phyloP scores from a whole-genome alignment of 106 monocot genomes.

The Gastrodia elata region DNA sequence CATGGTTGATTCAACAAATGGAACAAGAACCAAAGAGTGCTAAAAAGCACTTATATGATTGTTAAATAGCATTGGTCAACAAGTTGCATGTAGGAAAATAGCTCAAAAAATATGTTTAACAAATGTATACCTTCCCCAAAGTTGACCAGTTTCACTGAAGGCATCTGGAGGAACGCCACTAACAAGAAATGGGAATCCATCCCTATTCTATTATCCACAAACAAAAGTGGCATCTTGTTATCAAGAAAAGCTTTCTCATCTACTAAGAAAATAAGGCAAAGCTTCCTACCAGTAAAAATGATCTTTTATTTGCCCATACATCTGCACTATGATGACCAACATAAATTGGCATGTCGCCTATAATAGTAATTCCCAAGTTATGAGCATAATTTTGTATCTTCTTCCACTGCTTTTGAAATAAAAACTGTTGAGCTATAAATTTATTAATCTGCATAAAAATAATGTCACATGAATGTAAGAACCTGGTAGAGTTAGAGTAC shows the following conservation, averaged over 20 bases:
- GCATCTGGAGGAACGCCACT: conserved; percentile 98
- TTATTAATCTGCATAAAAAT: conserved; percentile 61
- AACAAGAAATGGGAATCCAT: conserved; percentile 68
- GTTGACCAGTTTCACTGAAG: conserved; percentile 97
- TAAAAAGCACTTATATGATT: neutral
- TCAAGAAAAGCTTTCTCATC: neutral
- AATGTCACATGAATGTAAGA: neutral
- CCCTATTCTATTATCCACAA: conserved; percentile 57
- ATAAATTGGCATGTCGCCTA: conserved; percentile 99
- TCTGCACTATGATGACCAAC: conserved; percentile 99
- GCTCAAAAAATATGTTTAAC: neutral
- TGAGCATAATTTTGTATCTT: conserved; percentile 64
- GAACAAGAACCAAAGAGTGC: neutral
- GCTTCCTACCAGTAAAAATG: conserved; percentile 66
- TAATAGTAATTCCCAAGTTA: conserved; percentile 66
- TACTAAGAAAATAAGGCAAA: neutral
- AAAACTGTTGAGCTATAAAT: conserved; percentile 86
- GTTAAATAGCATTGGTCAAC: neutral
- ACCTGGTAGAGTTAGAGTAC: neutral
- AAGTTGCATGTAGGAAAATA: neutral
- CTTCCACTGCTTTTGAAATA: conserved; percentile 94
- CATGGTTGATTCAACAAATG: neutral
- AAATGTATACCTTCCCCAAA: conserved; percentile 82
- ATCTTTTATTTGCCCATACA: conserved; percentile 96
- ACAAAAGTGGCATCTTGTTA: neutral